Evolutionary conservation across 257 asterid genomes (phyloP), one percentile per base, ranked within the genome.

Genomic region (Rubia yunnanensis): DNA sequence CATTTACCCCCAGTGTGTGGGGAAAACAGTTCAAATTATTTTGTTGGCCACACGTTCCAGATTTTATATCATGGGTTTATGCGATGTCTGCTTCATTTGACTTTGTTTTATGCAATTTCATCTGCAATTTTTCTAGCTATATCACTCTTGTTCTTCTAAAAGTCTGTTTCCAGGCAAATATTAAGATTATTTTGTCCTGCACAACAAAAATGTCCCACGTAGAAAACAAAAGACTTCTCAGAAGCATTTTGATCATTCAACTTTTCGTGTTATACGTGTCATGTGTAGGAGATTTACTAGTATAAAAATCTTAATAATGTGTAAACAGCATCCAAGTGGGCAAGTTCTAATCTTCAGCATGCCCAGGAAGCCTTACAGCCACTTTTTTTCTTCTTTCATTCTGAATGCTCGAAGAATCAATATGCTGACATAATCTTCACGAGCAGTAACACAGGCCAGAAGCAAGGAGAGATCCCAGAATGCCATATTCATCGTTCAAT

Each of bases 401-500:
- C 27, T 13, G 32, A 36, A 36, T 23, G 34, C 24, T 13, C 15
- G 54, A 66, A 48, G 70, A 65, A 65, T 20, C 20, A 52, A 46
- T 65, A 17, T 44, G 44, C 17, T 18, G 22, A 28, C 31, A 30
- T 6, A 34, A 38, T 11, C 36, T 10, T 22, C 10, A 15, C 2
- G 60, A 22, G 22, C 38, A 28, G 30, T 27, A 50, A 64, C 69
- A 23, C 0, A 27, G 24, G 23, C 14, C 9, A 41, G 28, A 24
- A 34, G 54, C 22, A 1, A 10, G 10, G 26, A 39, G 44, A 27
- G 41, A 23, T 3, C 5, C 23, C 63, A 13, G 49, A 15, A 24
- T 23, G 48, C 41, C 22, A 31, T 17, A 71, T 53, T 65, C 78
- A 68, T 15, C 30, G 68, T 52, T 53, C 69, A 44, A 32, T 68